Conservation (phyloP, 139 green algal species). For the Raphidocelis subcapitata region DNA sequence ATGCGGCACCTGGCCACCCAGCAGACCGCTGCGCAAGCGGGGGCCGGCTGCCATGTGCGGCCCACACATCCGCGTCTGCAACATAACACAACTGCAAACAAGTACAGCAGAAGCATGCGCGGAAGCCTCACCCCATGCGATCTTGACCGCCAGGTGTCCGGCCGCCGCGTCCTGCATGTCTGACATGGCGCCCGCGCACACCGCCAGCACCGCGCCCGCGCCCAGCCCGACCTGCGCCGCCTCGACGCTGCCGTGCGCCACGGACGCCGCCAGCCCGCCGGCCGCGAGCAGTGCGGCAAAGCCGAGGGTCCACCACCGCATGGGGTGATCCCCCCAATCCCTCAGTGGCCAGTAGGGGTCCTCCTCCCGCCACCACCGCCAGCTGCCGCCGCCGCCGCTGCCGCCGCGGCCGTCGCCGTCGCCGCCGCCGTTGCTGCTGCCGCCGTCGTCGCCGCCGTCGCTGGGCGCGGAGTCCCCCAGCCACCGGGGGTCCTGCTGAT, state of each 20-base stretch:
- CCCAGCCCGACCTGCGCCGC: slow-evolving; percentile 23
- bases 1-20: too few relatives aligned
- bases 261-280: slow-evolving; percentile 32
- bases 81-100: too few relatives aligned
- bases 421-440: background rate
- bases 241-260: slow-evolving; percentile 15
- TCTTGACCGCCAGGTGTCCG: slow-evolving; percentile 44
- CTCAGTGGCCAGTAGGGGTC: slow-evolving; percentile 55
- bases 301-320: slow-evolving; percentile 53
- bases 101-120: background rate
- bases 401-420: background rate
- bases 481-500: slow-evolving; percentile 24
- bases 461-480: slow-evolving; percentile 6
- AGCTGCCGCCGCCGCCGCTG: slow-evolving; percentile 4
- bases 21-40: too few relatives aligned
- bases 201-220: slow-evolving; percentile 21
- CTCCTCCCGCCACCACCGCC: slow-evolving; percentile 44
- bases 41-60: too few relatives aligned
- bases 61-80: too few relatives aligned
- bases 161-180: slow-evolving; percentile 20
- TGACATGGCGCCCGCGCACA: slow-evolving; percentile 41
- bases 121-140: slow-evolving; percentile 47
- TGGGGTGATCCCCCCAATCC: slow-evolving; percentile 51
- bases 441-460: slow-evolving; percentile 2
- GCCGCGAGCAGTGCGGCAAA: slow-evolving; percentile 40